Evolutionary conservation across 805 yeast species (phyloP).

Genomic region (Monosporozyma siamensis): DNA sequence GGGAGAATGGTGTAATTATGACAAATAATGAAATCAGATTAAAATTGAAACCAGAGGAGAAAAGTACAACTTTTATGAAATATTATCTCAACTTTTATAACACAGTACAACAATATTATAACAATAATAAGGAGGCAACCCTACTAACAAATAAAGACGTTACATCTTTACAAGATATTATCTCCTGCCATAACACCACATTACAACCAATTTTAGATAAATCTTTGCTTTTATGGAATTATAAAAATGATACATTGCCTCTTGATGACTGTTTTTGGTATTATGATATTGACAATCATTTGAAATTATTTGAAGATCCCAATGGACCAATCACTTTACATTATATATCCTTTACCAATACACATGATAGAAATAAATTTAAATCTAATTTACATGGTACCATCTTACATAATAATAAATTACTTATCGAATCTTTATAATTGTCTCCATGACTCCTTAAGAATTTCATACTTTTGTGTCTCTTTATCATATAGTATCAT

Average conservation of each 20-base stretch:
- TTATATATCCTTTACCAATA: conserved; percentile 34
- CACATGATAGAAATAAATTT: conserved; percentile 41
- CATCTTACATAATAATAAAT: conserved; percentile 11
- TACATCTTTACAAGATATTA: not conserved
- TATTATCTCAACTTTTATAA: not conserved
- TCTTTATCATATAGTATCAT: conserved; percentile 47
- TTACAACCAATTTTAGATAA: conserved; percentile 13
- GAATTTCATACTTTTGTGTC: conserved; percentile 5
- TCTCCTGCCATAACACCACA: not conserved
- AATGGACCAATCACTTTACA: conserved; percentile 14
- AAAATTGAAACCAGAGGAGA: conserved; percentile 9
- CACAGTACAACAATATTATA: conserved; percentile 8
- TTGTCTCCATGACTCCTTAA: conserved; percentile 12
- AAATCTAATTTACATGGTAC: conserved; percentile 44
- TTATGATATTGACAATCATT: conserved; percentile 25
- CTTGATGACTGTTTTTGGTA: too few relatives aligned
- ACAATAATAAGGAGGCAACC: not conserved
- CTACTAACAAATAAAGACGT: not conserved
- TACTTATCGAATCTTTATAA: conserved; percentile 17
- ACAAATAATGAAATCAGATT: conserved; percentile 13
- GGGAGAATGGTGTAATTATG: conserved; percentile 10
- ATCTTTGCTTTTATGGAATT: conserved; percentile 25
- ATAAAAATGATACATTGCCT: conserved; percentile 14
- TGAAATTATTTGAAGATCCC: conserved; percentile 21
- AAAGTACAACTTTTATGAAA: not conserved